These are phyloP conservation scores for Solanum sitiens DNA, from an alignment of 257 asterid genomes.

Conservation along the genomic window DNA sequence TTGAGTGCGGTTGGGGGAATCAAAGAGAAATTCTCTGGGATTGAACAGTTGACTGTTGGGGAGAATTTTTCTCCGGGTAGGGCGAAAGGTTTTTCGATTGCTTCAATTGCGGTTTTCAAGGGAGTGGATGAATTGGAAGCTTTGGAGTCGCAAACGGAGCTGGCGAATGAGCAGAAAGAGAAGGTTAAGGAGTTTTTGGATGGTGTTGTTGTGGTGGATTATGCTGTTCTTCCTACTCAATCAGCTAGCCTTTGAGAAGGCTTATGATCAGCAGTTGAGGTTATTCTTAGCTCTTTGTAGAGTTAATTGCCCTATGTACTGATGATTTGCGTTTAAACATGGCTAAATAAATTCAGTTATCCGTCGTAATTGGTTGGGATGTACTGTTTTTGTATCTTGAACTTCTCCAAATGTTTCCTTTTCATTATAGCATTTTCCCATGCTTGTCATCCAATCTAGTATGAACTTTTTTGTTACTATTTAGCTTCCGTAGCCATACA, in stretches of 20 bases:
- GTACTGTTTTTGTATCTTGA: neutral
- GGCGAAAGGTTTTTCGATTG: constrained; percentile 72
- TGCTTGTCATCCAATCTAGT: neutral
- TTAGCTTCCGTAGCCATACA: neutral
- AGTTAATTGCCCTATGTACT: neutral
- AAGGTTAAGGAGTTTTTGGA: constrained; percentile 53
- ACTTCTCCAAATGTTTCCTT: neutral
- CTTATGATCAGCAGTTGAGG: neutral
- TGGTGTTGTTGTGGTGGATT: constrained; percentile 58
- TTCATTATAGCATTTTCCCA: neutral
- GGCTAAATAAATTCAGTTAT: neutral
- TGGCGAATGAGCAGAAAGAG: constrained; percentile 40
- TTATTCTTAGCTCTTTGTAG: neutral
- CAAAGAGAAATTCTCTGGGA: constrained; percentile 29
- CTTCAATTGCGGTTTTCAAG: constrained; percentile 57
- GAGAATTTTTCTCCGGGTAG: constrained; percentile 77
- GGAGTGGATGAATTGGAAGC: constrained; percentile 46
- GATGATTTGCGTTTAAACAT: neutral
- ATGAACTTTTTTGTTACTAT: neutral
- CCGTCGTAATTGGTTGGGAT: neutral
- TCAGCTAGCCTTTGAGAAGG: constrained; percentile 35
- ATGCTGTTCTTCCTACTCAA: constrained; percentile 25
- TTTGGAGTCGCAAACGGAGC: constrained; percentile 37
- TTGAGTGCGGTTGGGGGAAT: constrained; percentile 20
- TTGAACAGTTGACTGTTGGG: constrained; percentile 59